Percentiles rank a stretch among this genome's conserved stretches.
Evolutionary conservation across 768 basidiomycete species (phyloP).

Genomic region (Serendipita sp.): DNA sequence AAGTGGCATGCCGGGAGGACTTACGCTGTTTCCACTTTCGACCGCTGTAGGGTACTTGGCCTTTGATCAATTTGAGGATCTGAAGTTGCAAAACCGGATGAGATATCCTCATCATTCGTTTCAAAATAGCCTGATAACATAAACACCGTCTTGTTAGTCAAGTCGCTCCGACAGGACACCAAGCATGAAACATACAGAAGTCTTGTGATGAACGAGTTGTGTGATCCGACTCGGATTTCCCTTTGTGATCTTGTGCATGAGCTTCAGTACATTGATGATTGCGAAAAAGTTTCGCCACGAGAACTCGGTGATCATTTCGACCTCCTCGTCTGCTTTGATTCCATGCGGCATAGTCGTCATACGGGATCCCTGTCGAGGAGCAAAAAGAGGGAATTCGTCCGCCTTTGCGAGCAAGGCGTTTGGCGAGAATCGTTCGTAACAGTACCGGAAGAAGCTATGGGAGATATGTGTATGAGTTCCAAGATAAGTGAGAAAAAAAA

Average conservation of each 20-base stretch:
- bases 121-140: conserved; percentile 64
- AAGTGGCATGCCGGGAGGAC: conserved; percentile 12
- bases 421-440: conserved; percentile 59
- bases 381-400: conserved; percentile 49
- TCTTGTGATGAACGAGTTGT: conserved; percentile 96
- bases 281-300: conserved; percentile 98
- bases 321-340: conserved; percentile 63
- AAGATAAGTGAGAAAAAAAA: not conserved
- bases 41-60: conserved; percentile 95
- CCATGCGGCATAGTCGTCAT: conserved; percentile 51
- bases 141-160: not conserved
- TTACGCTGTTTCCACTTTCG: conserved; percentile 94
- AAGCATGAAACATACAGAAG: conserved; percentile 50
- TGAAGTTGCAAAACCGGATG: conserved; percentile 91
- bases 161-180: not conserved
- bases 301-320: conserved; percentile 85
- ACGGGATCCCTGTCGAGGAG: conserved; percentile 42
- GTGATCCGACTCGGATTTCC: conserved; percentile 85
- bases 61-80: conserved; percentile 93
- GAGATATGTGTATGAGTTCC: not conserved
- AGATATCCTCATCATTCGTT: conserved; percentile 82
- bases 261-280: conserved; percentile 91
- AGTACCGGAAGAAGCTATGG: conserved; percentile 88
- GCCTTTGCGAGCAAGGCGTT: conserved; percentile 39
- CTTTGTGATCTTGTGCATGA: conserved; percentile 96